Conservation (phyloP, 352 stramenopile genomes). For the Phytopythium mirpurense region DNA sequence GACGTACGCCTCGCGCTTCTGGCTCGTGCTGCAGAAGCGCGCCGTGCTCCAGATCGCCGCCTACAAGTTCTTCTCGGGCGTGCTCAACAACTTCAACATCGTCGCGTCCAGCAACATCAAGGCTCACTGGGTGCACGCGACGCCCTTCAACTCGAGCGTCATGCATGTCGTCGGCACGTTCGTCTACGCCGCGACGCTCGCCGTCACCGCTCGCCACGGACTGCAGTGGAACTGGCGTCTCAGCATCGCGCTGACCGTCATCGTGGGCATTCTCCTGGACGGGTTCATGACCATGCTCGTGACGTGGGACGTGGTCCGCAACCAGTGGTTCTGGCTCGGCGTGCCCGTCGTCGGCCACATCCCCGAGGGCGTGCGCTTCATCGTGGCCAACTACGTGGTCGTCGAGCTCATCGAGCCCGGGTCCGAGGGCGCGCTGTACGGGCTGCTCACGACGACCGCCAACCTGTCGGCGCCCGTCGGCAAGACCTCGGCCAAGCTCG, state of each 20-base stretch:
- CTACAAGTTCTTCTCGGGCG: constrained; percentile 31
- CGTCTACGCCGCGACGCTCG: constrained; percentile 30
- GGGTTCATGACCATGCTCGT: constrained; percentile 45
- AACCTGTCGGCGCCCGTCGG: constrained; percentile 46
- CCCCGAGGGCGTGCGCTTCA: constrained; percentile 48
- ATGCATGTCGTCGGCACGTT: constrained; percentile 30
- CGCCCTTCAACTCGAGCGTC: constrained; percentile 31
- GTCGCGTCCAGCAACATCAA: constrained; percentile 23
- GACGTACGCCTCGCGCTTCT: too few species aligned
- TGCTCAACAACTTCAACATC: constrained; percentile 23
- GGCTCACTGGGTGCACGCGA: constrained; percentile 32
- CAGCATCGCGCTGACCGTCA: constrained; percentile 33
- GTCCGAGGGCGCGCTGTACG: constrained; percentile 51
- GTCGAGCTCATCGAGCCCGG: constrained; percentile 47
- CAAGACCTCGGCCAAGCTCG: constrained; percentile 36
- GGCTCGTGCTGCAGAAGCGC: constrained; percentile 24
- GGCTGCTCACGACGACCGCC: constrained; percentile 42
- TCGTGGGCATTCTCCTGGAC: constrained; percentile 31
- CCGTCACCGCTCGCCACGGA: constrained; percentile 34
- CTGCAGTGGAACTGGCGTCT: constrained; percentile 56
- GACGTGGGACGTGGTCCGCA: constrained; percentile 46
- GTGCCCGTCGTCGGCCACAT: constrained; percentile 44
- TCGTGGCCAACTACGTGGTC: constrained; percentile 53
- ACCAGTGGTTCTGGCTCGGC: constrained; percentile 62
- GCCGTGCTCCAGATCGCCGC: constrained; percentile 33